These are phyloP conservation scores for Aspergillus pseudoviridinutans DNA, from an alignment of 2,329 filamentous ascomycete genomes.

Conservation along the genomic window DNA sequence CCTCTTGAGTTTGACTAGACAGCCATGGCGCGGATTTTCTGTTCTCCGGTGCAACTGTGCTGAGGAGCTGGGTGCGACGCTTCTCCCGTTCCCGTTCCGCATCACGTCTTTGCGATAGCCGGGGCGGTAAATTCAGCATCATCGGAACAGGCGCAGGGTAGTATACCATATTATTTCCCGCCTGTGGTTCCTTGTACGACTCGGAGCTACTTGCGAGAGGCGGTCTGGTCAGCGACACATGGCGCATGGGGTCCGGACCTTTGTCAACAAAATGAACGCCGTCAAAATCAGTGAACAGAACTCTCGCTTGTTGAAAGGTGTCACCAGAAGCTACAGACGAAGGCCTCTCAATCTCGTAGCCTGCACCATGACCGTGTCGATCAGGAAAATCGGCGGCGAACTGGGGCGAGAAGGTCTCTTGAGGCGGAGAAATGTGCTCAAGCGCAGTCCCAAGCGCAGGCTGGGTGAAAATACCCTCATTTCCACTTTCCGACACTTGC, in stretches of 20 bases:
- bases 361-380: slow-evolving; percentile 13
- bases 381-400: slow-evolving; percentile 7
- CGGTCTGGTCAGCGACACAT: slow-evolving; percentile 36
- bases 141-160: slow-evolving; percentile 93
- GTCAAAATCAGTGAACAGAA: slow-evolving; percentile 48
- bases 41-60: slow-evolving; percentile 55
- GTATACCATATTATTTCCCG: slow-evolving; percentile 79
- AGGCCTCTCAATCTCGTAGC: slow-evolving; percentile 28
- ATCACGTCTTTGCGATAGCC: slow-evolving; percentile 70
- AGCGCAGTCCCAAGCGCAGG: slow-evolving; percentile 10
- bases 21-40: slow-evolving; percentile 51
- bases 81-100: slow-evolving; percentile 64
- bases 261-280: slow-evolving; percentile 44
- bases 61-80: slow-evolving; percentile 69
- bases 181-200: slow-evolving; percentile 41
- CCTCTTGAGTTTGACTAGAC: slow-evolving; percentile 18
- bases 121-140: slow-evolving; percentile 87
- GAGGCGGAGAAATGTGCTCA: slow-evolving; percentile 16
- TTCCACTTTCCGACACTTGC: slow-evolving; percentile 38
- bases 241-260: slow-evolving; percentile 23
- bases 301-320: slow-evolving; percentile 43
- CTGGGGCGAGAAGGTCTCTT: slow-evolving; percentile 3
- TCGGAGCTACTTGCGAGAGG: slow-evolving; percentile 38
- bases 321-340: slow-evolving; percentile 41
- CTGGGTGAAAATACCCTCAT: slow-evolving; percentile 24